phyloP scores from a whole-genome alignment of 805 yeast genomes.

The Candida nanaspora region DNA sequence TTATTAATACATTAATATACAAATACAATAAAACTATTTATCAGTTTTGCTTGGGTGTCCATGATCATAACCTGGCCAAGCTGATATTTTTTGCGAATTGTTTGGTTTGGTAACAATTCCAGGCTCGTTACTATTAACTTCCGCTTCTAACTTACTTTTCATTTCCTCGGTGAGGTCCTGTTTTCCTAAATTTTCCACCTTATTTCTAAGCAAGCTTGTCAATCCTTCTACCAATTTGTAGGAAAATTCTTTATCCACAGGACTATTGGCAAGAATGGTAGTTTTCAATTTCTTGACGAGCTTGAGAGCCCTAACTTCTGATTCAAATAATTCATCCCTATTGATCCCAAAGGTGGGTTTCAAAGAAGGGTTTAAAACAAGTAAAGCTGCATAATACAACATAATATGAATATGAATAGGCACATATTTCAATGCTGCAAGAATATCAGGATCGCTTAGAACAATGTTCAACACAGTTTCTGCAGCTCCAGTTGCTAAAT shows the following conservation, averaged over 20 bases:
- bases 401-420: slow-evolving; percentile 70
- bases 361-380: slow-evolving; percentile 43
- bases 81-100: slow-evolving; percentile 26
- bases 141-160: slow-evolving; percentile 10
- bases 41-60: slow-evolving; percentile 42
- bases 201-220: slow-evolving; percentile 20
- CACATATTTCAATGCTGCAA: slow-evolving; percentile 48
- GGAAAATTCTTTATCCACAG: slow-evolving; percentile 49
- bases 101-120: slow-evolving; percentile 9
- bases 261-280: slow-evolving; percentile 36
- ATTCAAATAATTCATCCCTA: slow-evolving; percentile 17
- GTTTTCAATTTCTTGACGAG: slow-evolving; percentile 37
- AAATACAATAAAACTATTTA: no score
- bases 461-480: slow-evolving; percentile 53
- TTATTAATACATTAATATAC: no score
- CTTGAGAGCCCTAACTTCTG: slow-evolving; percentile 31
- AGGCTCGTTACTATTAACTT: slow-evolving; percentile 12
- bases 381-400: slow-evolving; percentile 59
- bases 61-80: slow-evolving; percentile 68
- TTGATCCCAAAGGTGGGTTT: no score
- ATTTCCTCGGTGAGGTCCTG: slow-evolving; percentile 10
- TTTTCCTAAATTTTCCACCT: slow-evolving; percentile 16
- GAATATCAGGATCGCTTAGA: slow-evolving; percentile 50
- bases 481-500: slow-evolving; percentile 57
- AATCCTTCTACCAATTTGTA: slow-evolving; percentile 29